Percentiles rank a stretch among this genome's conserved stretches.
Conservation (phyloP, 1,284 basidiomycete genomes). For the Fomitopsis palustris region DNA sequence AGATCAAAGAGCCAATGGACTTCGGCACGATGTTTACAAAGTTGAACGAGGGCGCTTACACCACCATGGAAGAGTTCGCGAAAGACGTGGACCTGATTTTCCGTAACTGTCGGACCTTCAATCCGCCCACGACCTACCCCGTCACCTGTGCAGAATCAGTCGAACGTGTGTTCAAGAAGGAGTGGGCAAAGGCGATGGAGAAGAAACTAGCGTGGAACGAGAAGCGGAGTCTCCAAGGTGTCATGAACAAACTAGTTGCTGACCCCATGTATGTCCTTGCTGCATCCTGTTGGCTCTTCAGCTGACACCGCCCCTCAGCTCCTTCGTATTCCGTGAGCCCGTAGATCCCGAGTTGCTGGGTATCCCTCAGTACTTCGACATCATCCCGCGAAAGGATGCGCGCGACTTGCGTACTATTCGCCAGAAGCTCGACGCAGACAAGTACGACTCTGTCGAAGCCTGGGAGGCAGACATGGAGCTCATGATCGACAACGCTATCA, state of each 20-base stretch:
- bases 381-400: slow-evolving; percentile 82
- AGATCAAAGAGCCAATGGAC: slow-evolving; percentile 95
- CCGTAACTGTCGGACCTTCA: slow-evolving; percentile 87
- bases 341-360: slow-evolving; percentile 75
- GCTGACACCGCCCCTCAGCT: slow-evolving; percentile 35
- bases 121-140: slow-evolving; percentile 78
- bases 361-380: slow-evolving; percentile 81
- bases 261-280: slow-evolving; percentile 60
- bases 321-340: slow-evolving; percentile 81
- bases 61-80: slow-evolving; percentile 79
- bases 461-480: slow-evolving; percentile 82
- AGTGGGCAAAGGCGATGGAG: slow-evolving; percentile 82
- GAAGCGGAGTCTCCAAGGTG: slow-evolving; percentile 73
- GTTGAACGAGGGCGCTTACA: slow-evolving; percentile 65
- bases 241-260: slow-evolving; percentile 71
- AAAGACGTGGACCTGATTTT: slow-evolving; percentile 85
- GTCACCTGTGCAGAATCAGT: slow-evolving; percentile 68
- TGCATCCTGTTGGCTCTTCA: background rate
- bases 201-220: slow-evolving; percentile 77
- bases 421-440: slow-evolving; percentile 77
- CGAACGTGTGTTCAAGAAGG: slow-evolving; percentile 77
- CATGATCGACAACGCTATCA: slow-evolving; percentile 84
- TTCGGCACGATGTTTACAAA: slow-evolving; percentile 82
- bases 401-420: slow-evolving; percentile 86
- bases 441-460: slow-evolving; percentile 73